Conservation (phyloP, 176 grass and related monocot genomes). For the Ananas comosus region DNA sequence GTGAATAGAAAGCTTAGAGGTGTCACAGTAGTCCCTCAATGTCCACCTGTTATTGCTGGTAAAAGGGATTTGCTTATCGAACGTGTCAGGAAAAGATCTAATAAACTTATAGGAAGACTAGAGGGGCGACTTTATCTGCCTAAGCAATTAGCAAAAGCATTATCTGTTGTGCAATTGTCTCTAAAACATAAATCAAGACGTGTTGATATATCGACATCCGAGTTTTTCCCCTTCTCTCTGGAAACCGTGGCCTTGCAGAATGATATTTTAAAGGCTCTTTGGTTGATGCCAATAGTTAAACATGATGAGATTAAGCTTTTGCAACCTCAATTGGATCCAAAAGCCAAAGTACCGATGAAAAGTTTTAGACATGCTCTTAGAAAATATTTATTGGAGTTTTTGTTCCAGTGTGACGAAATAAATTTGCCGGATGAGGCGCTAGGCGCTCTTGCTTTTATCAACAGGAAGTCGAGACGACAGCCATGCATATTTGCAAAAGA, state of each 20-base stretch:
- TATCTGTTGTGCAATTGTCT: conserved; percentile 31
- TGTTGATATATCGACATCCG: conserved; percentile 16
- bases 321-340: conserved; percentile 23
- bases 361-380: conserved; percentile 23
- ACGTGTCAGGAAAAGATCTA: conserved; percentile 12
- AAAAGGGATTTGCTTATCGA: conserved; percentile 12
- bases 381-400: conserved; percentile 33
- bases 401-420: conserved; percentile 36
- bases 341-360: conserved; percentile 9
- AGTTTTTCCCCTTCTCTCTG: conserved; percentile 24
- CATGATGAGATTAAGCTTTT: conserved; percentile 22
- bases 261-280: conserved; percentile 26
- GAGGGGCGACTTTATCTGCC: conserved; percentile 24
- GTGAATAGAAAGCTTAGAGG: conserved; percentile 26
- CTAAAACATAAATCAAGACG: conserved; percentile 18
- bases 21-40: conserved; percentile 16
- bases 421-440: conserved; percentile 9
- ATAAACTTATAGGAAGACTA: not conserved
- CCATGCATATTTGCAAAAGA: conserved; percentile 17
- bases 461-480: not conserved
- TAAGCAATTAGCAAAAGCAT: conserved; percentile 19
- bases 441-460: conserved; percentile 30
- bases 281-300: conserved; percentile 14
- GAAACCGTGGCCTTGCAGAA: conserved; percentile 22
- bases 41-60: conserved; percentile 8